Evolutionary conservation across 345 rosid species (phyloP), one percentile per base, ranked within the genome.

Genomic region (Aquilaria yunnanensis): DNA sequence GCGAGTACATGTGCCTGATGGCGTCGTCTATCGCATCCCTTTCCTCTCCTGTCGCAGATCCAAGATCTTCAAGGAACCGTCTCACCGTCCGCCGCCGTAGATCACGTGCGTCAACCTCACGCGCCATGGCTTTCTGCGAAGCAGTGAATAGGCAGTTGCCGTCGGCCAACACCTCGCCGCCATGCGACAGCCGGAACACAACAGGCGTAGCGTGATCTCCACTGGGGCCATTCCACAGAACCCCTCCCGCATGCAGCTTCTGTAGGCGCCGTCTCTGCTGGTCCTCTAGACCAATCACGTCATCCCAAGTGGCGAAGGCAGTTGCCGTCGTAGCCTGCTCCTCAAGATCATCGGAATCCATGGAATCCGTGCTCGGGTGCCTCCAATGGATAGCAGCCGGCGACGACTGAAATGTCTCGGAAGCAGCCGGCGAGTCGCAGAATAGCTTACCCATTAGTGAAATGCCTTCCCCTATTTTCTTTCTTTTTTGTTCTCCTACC

Each of bases 141-240:
- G 97, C 96, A 10, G 97, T 91, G 86, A 95, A 95, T 3, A 95
- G 74, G 76, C 99, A 95, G 87, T 95, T 95, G 30, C 99, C 97
- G 64, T 95, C 97, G 13, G 99, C 60, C 32, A 90, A 89, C 2
- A 95, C 99, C 49, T 91, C 96, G 34, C 99, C 99, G 12, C 97
- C 99, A 63, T 95, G 93, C 0, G 93, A 82, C 23, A 91, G 79
- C 56, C 80, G 78, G 78, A 95, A 91, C 41, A 95, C 96, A 23
- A 89, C 80, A 29, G 97, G 79, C 2, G 77, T 33, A 3, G 82
- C 80, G n/a, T 67, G 62, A 10, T 72, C 84, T 34, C 61, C 73
- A 37, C 43, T 8, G 3, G 97, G 97, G 62, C 82, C 87, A 68
- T 87, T 87, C 99, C 99, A 95, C 5, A 95, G 74, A 0, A 95